Conservation (phyloP, 208 protist genomes). For the Vickermania ingenoplastis region DNA sequence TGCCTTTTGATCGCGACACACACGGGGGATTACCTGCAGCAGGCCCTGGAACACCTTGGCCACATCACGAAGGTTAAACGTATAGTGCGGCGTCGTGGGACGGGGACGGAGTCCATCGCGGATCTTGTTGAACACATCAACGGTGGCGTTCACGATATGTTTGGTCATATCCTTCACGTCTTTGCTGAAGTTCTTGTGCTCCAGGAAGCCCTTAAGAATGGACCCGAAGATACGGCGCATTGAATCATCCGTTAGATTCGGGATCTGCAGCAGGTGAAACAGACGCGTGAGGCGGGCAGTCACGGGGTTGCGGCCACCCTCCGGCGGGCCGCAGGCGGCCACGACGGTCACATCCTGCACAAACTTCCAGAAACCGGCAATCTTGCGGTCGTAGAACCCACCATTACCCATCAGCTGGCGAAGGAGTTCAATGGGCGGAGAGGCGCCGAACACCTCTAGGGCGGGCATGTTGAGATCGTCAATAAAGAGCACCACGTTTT, state of each 20-base stretch:
- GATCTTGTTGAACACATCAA: slow-evolving; percentile 91
- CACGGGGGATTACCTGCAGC: slow-evolving; percentile 85
- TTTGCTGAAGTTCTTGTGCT: slow-evolving; percentile 69
- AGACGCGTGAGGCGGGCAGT: slow-evolving; percentile 90
- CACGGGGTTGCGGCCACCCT: slow-evolving; percentile 92
- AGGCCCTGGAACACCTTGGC: slow-evolving; percentile 95
- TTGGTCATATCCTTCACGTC: slow-evolving; percentile 66
- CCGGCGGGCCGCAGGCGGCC: slow-evolving; percentile 93
- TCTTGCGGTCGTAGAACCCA: slow-evolving; percentile 95
- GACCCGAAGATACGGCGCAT: slow-evolving; percentile 92
- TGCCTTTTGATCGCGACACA: slow-evolving; percentile 48
- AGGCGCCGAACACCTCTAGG: slow-evolving; percentile 94
- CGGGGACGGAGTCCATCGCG: slow-evolving; percentile 89
- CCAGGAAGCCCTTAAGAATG: slow-evolving; percentile 91
- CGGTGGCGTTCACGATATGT: slow-evolving; percentile 70
- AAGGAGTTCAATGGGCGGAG: slow-evolving; percentile 96
- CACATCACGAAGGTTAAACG: slow-evolving; percentile 97
- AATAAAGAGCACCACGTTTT: slow-evolving; percentile 93
- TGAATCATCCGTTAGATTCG: slow-evolving; percentile 88
- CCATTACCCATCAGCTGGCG: slow-evolving; percentile 94
- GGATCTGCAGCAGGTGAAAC: slow-evolving; percentile 93
- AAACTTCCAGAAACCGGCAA: slow-evolving; percentile 91
- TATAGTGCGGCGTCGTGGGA: slow-evolving; percentile 97
- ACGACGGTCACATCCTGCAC: slow-evolving; percentile 94
- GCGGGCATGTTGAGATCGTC: slow-evolving; percentile 98